phyloP scores from a whole-genome alignment of 306 rosid species.

The Sicyos baderoa region DNA sequence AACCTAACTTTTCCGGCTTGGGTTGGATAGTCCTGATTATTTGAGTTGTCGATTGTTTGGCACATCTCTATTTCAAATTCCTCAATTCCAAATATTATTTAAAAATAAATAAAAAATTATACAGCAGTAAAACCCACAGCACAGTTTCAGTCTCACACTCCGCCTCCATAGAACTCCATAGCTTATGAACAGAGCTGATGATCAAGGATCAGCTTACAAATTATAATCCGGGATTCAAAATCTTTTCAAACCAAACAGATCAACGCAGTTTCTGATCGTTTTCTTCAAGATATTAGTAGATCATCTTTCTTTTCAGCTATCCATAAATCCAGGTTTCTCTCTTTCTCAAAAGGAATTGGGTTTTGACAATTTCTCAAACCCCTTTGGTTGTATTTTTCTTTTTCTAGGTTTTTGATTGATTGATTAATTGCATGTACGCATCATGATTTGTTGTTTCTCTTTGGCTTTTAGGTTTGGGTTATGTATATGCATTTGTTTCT shows the following conservation, averaged over 20 bases:
- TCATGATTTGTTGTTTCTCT: background rate
- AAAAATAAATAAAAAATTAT: too few species aligned
- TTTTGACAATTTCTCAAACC: background rate
- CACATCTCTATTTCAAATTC: too few species aligned
- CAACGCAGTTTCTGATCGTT: background rate
- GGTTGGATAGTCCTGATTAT: too few species aligned
- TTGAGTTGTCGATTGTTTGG: too few species aligned
- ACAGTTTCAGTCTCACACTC: constrained; percentile 1
- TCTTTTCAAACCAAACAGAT: background rate
- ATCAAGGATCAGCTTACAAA: background rate
- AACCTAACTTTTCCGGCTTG: too few species aligned
- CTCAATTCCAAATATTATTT: too few species aligned
- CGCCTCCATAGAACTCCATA: background rate
- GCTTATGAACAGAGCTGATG: background rate
- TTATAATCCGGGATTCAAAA: background rate
- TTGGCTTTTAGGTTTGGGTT: constrained; percentile 15
- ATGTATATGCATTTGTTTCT: constrained; percentile 11
- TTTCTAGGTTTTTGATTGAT: constrained; percentile 7
- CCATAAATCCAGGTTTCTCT: background rate
- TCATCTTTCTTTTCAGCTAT: background rate
- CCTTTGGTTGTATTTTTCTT: background rate
- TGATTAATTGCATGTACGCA: background rate
- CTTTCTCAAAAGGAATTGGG: background rate
- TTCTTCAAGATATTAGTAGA: background rate
- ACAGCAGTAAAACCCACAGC: constrained; percentile 3